Conservation (phyloP, 805 yeast genomes). For the Ogataea thermomethanolica region DNA sequence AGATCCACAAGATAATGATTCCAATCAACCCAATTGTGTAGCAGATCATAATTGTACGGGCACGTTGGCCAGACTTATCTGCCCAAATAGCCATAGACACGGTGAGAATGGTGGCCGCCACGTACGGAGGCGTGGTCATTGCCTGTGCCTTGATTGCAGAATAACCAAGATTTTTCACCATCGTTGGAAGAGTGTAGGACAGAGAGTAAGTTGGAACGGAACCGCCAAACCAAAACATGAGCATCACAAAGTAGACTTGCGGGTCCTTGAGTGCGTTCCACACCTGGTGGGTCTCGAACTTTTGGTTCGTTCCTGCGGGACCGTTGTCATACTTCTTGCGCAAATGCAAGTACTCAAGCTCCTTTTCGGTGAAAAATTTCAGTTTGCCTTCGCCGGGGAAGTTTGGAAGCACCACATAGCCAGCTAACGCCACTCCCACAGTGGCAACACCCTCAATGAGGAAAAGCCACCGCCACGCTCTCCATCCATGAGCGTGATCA, state of each 20-base stretch:
- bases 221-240: constrained; percentile 37
- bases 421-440: constrained; percentile 31
- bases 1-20: constrained; percentile 36
- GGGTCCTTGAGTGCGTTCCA: constrained; percentile 36
- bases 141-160: constrained; percentile 39
- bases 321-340: constrained; percentile 17
- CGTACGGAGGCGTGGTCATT: constrained; percentile 43
- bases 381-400: constrained; percentile 23
- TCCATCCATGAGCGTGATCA: constrained; percentile 34
- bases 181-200: constrained; percentile 44
- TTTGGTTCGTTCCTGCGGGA: constrained; percentile 15
- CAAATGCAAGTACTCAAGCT: constrained; percentile 11
- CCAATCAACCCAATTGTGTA: constrained; percentile 37
- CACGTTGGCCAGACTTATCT: constrained; percentile 29
- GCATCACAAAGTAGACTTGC: constrained; percentile 36
- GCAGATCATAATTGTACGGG: constrained; percentile 37
- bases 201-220: constrained; percentile 36
- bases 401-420: constrained; percentile 36
- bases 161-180: constrained; percentile 43
- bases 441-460: constrained; percentile 46
- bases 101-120: constrained; percentile 24
- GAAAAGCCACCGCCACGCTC: constrained; percentile 51
- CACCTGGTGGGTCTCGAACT: constrained; percentile 21
- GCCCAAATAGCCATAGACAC: constrained; percentile 34
- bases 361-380: constrained; percentile 10